Base-by-base conservation (phyloP, 495 filamentous ascomycete genomes). In the Peziza echinospora region DNA sequence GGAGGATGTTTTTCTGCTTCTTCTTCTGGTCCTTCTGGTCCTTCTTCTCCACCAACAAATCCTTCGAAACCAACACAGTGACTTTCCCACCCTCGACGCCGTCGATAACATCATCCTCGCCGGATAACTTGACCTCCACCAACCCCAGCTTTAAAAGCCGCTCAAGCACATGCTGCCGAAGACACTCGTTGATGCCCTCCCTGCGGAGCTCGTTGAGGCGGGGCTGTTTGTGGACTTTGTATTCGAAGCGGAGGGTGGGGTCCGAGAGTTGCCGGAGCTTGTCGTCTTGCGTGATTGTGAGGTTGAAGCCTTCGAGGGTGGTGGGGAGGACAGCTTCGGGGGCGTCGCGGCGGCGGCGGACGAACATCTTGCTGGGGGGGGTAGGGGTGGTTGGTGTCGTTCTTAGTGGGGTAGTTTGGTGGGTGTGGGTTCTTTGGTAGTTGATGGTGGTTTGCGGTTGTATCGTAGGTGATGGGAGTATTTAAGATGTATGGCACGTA, bases 121-220 rank as follows among this genome's bases (percentile, higher is more conserved):
- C n/a, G n/a, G n/a, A n/a, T n/a, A n/a, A n/a, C 16, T 63, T 66
- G 5, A 77, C 41, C 16, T 64, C 67, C 25, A 61, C 47, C 11
- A 92, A 63, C 26, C 72, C 73, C 2, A 73, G 65, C 10, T 61
- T 54, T 24, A 64, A 53, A 5, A 92, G 71, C 44, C 83, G 82
- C 5, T 65, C 43, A 28, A 61, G 48, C 47, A 87, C 69, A 28
- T 77, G 69, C 0, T 61, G 52, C 24, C 76, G 71, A 44, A 82
- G 30, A 41, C 55, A 58, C 43, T 57, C 55, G 57, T 7, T 13
- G 10, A n/a, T n/a, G n/a, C n/a, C 30, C 30, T 37, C 30, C 3
- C 30, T 37, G 30, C 30, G 30, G 4, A 11, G 30, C 19, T 37
- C 30, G 19, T 37, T 37, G 6, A 37, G 30, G 13, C 30, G 13